Conservation (phyloP, 208 protist species). For the Trypanosoma cruzi region DNA sequence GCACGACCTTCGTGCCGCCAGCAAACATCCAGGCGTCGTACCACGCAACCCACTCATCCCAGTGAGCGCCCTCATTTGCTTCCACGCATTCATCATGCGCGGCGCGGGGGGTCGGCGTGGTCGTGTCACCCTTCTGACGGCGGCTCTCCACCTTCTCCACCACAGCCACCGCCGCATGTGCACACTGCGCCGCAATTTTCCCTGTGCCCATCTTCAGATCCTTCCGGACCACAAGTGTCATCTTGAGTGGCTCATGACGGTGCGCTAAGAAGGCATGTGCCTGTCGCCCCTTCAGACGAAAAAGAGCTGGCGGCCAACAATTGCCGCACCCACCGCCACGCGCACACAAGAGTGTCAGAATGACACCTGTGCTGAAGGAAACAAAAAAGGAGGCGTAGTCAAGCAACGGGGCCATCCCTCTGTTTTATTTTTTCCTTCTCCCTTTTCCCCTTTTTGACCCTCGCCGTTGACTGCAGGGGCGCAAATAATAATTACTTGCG, state of each 20-base stretch:
- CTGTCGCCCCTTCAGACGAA: constrained; percentile 17
- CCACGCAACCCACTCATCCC: constrained; percentile 51
- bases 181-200: constrained; percentile 96
- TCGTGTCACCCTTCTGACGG: constrained; percentile 29
- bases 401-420: constrained; percentile 3
- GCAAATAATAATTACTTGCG: neutral
- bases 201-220: constrained; percentile 96
- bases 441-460: neutral
- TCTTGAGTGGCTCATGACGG: constrained; percentile 75
- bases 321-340: constrained; percentile 6
- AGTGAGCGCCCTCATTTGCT: neutral
- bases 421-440: too few relatives aligned
- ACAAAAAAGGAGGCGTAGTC: constrained; percentile 31
- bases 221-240: constrained; percentile 93
- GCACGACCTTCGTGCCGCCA: constrained; percentile 80
- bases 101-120: neutral
- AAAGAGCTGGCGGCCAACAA: neutral
- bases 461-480: neutral
- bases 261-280: constrained; percentile 13
- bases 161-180: constrained; percentile 93
- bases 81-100: neutral
- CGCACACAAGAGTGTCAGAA: constrained; percentile 22
- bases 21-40: constrained; percentile 66
- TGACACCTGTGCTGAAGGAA: constrained; percentile 35
- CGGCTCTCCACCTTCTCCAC: constrained; percentile 59